These are phyloP conservation scores for Leucosporidium creatinivorum DNA, from an alignment of 768 basidiomycete genomes.

Conservation along the genomic window DNA sequence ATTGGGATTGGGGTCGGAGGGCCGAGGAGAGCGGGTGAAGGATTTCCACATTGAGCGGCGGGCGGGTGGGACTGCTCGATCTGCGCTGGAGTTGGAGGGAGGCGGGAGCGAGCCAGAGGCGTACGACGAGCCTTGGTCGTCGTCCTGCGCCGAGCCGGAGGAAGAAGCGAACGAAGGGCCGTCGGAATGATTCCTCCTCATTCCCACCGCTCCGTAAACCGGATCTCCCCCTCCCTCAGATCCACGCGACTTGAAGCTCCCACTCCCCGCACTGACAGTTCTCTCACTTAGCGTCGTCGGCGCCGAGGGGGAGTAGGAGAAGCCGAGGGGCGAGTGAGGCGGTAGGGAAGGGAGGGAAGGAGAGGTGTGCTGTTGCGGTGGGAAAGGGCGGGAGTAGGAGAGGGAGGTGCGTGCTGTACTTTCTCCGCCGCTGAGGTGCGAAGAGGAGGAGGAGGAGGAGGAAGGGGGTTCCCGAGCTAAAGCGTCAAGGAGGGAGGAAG, in stretches of 20 bases:
- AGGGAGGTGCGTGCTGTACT: neutral
- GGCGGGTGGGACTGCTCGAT: too few species aligned
- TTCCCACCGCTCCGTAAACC: too few species aligned
- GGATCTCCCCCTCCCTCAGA: too few species aligned
- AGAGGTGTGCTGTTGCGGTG: neutral
- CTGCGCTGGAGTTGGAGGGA: too few species aligned
- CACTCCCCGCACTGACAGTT: too few species aligned
- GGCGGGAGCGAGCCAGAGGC: neutral
- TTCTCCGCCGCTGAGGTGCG: neutral
- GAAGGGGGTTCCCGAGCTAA: conserved; percentile 15
- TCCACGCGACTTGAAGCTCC: too few species aligned
- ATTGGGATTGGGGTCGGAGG: neutral
- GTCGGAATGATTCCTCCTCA: too few species aligned
- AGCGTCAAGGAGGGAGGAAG: conserved; percentile 13
- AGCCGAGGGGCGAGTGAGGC: neutral
- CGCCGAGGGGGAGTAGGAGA: conserved; percentile 1
- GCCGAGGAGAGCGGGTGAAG: neutral
- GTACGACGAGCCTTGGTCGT: neutral
- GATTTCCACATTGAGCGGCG: neutral
- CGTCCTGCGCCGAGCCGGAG: too few species aligned
- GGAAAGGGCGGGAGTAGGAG: neutral
- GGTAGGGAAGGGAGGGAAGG: conserved; percentile 5
- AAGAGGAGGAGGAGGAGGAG: neutral
- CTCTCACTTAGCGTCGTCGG: too few species aligned
- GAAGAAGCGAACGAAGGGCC: too few species aligned